Base-by-base conservation (phyloP, 495 filamentous ascomycete species). In the Annulohypoxylon stygium region DNA sequence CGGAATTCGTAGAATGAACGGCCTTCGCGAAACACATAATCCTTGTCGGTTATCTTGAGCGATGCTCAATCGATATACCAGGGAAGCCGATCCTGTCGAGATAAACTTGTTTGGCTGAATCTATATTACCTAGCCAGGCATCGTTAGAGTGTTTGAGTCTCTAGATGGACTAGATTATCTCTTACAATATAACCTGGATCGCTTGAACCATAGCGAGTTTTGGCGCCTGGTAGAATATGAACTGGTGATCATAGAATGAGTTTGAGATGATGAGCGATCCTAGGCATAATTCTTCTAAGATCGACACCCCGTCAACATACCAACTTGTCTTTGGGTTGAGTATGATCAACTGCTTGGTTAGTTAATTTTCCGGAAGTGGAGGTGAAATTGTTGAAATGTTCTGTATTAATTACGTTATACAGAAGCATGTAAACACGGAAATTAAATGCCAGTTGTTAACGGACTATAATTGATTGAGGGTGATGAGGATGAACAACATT, bases 31-130 rank as follows among this genome's bases (percentile, higher is more conserved):
- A 26, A 54, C 25, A 54, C 50, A 11, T 33, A 25, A 54, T 54
- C 50, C 50, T 16, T 54, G 50, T 58, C 23, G 54, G 5, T 8
- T 39, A 39, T n/a, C n/a, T 36, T 33, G 34, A 14, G 50, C 11
- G 60, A 30, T 62, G 25, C 41, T 50, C 43, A 34, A 34, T 62
- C 43, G 60, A 62, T 10, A 54, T 14, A 54, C 30, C 12, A 33
- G 25, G 50, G 50, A 54, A 54, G 50, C 7, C 33, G 23, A 26
- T 33, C 50, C 50, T 54, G 12, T 26, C 30, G 23, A 33, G 23
- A 33, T 33, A 33, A 54, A 54, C 50, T 54, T 54, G 50, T 54
- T 54, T 54, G 50, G 50, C 25, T 33, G 50, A 3, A 26, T 54
- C 10, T 26, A 25, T 12, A 25, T 33, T 16, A 14, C 25, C 50